Percentiles rank a stretch among this genome's conserved stretches.
phyloP scores from a whole-genome alignment of 257 asterid genomes.

The Lantana camara region DNA sequence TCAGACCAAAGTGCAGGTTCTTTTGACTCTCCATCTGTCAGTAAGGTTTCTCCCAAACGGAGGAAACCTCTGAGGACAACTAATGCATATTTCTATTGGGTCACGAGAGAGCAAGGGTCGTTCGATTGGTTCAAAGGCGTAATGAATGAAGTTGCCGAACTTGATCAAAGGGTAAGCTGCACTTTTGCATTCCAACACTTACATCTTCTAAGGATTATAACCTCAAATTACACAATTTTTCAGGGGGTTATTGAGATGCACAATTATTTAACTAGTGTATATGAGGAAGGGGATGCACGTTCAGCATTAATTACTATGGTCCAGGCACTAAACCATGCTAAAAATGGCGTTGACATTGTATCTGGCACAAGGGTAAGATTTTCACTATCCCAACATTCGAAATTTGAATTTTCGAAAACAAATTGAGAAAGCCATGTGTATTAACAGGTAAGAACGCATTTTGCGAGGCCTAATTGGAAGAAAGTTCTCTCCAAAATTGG shows the following conservation, averaged over 20 bases:
- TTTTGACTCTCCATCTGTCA: constrained; percentile 39
- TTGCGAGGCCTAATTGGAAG: constrained; percentile 98
- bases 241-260: constrained; percentile 98
- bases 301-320: constrained; percentile 98
- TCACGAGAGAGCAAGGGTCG: constrained; percentile 94
- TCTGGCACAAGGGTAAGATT: constrained; percentile 83
- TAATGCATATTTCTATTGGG: constrained; percentile 97
- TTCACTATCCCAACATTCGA: not conserved
- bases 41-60: constrained; percentile 54
- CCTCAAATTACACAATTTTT: not conserved
- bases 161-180: constrained; percentile 77
- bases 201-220: not conserved
- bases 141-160: constrained; percentile 91
- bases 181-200: not conserved
- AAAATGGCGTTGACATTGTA: constrained; percentile 88
- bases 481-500: constrained; percentile 76
- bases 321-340: constrained; percentile 96
- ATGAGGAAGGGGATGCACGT: constrained; percentile 98
- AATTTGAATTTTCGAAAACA: not conserved
- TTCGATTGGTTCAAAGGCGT: constrained; percentile 98
- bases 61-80: constrained; percentile 70
- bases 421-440: not conserved
- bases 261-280: constrained; percentile 91
- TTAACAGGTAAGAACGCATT: constrained; percentile 86
- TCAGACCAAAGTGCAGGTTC: constrained; percentile 66